phyloP scores from a whole-genome alignment of 2,329 filamentous ascomycete species.

The Cyclaneusma minus region DNA sequence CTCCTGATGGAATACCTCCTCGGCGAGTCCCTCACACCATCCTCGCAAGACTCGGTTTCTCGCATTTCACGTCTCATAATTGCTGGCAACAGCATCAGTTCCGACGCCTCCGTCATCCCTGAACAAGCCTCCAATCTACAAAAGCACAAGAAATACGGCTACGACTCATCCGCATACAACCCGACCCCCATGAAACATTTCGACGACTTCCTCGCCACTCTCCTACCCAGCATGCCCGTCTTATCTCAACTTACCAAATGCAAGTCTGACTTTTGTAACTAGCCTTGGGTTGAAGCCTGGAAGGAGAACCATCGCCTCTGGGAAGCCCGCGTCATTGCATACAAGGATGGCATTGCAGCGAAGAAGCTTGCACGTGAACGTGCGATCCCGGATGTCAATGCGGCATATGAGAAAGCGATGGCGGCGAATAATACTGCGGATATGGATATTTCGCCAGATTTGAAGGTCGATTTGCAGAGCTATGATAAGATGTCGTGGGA shows the following conservation, averaged over 20 bases:
- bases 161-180: conserved; percentile 82
- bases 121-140: too few species aligned
- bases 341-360: conserved; percentile 47
- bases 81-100: conserved; percentile 68
- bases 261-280: conserved; percentile 11
- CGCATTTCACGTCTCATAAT: conserved; percentile 77
- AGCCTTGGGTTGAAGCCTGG: conserved; percentile 47
- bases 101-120: too few species aligned
- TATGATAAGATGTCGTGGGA: too few species aligned
- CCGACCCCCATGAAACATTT: conserved; percentile 68
- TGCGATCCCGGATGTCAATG: too few species aligned
- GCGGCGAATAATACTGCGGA: neutral
- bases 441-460: neutral
- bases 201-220: conserved; percentile 64
- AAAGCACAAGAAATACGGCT: conserved; percentile 87
- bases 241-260: conserved; percentile 15
- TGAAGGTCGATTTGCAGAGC: too few species aligned
- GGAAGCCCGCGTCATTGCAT: conserved; percentile 48
- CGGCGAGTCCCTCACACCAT: conserved; percentile 55
- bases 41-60: conserved; percentile 41
- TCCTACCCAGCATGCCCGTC: conserved; percentile 76
- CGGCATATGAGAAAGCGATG: too few species aligned
- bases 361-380: too few species aligned
- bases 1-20: conserved; percentile 77
- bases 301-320: conserved; percentile 52